Percentiles rank a stretch among this genome's conserved stretches.
Evolutionary conservation across 1,139 yeast species (phyloP).

Genomic region (Taphrina populina): DNA sequence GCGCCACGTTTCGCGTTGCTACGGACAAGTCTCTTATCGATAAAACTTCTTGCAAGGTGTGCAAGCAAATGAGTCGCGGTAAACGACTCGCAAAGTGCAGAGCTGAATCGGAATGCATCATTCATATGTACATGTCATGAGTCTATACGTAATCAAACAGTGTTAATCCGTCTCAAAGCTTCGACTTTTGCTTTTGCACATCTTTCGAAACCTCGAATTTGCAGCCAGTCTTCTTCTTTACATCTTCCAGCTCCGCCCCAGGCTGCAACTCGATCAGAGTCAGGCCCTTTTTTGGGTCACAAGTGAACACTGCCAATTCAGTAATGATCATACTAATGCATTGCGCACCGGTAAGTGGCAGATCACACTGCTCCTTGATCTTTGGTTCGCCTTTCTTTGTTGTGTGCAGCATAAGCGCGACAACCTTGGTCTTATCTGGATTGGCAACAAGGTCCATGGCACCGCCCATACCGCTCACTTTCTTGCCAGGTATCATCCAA

Average conservation of each 20-base stretch:
- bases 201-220: constrained; percentile 7
- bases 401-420: constrained; percentile 53
- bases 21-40: no score
- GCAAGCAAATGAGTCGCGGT: no score
- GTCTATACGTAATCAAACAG: no score
- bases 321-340: constrained; percentile 53
- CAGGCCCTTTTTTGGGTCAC: constrained; percentile 47
- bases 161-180: neutral
- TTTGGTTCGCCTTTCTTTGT: constrained; percentile 53
- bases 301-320: constrained; percentile 54
- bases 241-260: constrained; percentile 18
- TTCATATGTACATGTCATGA: no score
- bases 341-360: constrained; percentile 53
- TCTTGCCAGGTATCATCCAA: constrained; percentile 54
- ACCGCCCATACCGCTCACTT: constrained; percentile 56
- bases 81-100: no score
- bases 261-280: constrained; percentile 47
- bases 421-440: constrained; percentile 51
- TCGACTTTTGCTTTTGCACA: constrained; percentile 19
- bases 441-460: constrained; percentile 57
- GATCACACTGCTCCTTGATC: constrained; percentile 50
- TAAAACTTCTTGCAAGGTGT: no score
- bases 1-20: no score
- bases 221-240: constrained; percentile 25
- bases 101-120: no score